These are phyloP conservation scores for Fusarium pseudoanthophilum DNA, from an alignment of 2,329 filamentous ascomycete genomes.

Conservation along the genomic window DNA sequence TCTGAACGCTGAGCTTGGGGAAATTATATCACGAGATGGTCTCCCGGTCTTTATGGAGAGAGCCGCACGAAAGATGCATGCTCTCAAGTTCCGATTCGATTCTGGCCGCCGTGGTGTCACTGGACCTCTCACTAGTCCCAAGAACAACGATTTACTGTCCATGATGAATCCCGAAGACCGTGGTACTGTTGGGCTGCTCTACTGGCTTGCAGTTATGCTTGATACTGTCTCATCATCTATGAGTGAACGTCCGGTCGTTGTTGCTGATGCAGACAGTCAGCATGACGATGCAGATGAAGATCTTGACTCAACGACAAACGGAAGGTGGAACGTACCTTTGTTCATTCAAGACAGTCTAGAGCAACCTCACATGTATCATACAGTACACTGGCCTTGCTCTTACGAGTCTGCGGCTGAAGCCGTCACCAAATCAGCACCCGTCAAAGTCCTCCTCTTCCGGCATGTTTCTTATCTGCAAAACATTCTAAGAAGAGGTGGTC, in stretches of 20 bases:
- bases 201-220: conserved; percentile 69
- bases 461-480: conserved; percentile 63
- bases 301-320: conserved; percentile 5
- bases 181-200: conserved; percentile 63
- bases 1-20: conserved; percentile 23
- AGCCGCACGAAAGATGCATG: conserved; percentile 41
- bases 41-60: conserved; percentile 39
- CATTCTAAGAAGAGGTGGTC: conserved; percentile 53
- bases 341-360: conserved; percentile 44
- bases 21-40: conserved; percentile 39
- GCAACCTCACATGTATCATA: conserved; percentile 24
- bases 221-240: conserved; percentile 67
- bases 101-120: conserved; percentile 25
- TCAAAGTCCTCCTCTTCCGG: conserved; percentile 68
- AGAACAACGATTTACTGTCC: not conserved
- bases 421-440: conserved; percentile 63
- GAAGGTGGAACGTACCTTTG: conserved; percentile 39
- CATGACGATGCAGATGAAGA: conserved; percentile 43
- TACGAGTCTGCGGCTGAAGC: conserved; percentile 60
- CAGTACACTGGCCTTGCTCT: conserved; percentile 62
- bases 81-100: conserved; percentile 43
- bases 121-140: not conserved
- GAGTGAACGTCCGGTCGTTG: conserved; percentile 51
- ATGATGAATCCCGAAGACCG: conserved; percentile 41
- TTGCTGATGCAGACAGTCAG: conserved; percentile 54